These are phyloP conservation scores for Naganishia antarctica DNA, from an alignment of 768 basidiomycete genomes.

Conservation along the genomic window DNA sequence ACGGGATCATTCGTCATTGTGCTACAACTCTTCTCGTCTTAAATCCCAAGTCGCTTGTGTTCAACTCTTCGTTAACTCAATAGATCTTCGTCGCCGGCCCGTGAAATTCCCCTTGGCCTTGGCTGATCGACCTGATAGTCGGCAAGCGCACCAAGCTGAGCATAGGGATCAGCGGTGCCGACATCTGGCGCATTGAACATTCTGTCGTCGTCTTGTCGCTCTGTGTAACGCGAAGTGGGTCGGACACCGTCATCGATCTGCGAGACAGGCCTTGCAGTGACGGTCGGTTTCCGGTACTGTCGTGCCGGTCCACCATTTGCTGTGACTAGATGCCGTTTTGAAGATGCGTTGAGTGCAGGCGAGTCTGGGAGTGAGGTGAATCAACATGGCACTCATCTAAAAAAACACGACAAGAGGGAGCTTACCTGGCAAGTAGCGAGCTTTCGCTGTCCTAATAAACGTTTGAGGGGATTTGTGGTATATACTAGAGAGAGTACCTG, in stretches of 20 bases:
- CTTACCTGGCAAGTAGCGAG: slow-evolving; percentile 60
- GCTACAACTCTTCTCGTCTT: not conserved
- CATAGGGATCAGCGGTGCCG: slow-evolving; percentile 65
- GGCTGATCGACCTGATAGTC: slow-evolving; percentile 63
- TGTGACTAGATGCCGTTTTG: slow-evolving; percentile 52
- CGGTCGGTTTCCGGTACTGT: slow-evolving; percentile 31
- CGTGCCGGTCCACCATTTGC: slow-evolving; percentile 22
- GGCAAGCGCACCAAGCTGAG: slow-evolving; percentile 68
- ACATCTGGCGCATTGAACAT: slow-evolving; percentile 37
- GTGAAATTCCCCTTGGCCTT: slow-evolving; percentile 10
- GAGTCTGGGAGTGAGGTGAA: slow-evolving; percentile 57
- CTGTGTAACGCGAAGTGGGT: slow-evolving; percentile 49
- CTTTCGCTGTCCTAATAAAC: slow-evolving; percentile 83
- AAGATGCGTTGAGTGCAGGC: slow-evolving; percentile 79
- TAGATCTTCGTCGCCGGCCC: slow-evolving; percentile 18
- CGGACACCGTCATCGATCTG: slow-evolving; percentile 53
- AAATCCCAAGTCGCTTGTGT: no score
- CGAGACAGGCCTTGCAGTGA: slow-evolving; percentile 60
- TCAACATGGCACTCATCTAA: not conserved
- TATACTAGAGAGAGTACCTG: slow-evolving; percentile 87
- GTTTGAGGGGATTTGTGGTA: slow-evolving; percentile 98
- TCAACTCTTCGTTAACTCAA: not conserved
- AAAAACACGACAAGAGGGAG: no score
- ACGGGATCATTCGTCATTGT: not conserved
- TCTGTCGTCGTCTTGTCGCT: slow-evolving; percentile 24